A percentile compares a stretch with the other conserved stretches of the same genome.
Conservation (phyloP, 805 yeast genomes). For the Wickerhamomyces mucosus region DNA sequence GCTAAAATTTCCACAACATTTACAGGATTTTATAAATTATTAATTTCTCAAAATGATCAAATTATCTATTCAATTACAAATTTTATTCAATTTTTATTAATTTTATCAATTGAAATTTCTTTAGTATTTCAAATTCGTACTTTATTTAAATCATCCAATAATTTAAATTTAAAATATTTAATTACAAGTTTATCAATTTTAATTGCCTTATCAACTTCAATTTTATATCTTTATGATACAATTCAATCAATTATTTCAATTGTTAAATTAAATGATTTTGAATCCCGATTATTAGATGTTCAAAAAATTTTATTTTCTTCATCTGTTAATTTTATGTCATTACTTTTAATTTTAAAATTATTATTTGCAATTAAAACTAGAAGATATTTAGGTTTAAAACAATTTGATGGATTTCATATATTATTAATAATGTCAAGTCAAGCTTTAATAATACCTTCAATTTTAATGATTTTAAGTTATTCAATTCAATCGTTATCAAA, state of each 20-base stretch:
- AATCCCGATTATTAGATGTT: slow-evolving; percentile 36
- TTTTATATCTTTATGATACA: slow-evolving; percentile 47
- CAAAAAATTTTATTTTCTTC: slow-evolving; percentile 58
- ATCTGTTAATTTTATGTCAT: slow-evolving; percentile 54
- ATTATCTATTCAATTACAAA: slow-evolving; percentile 52
- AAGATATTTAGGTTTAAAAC: slow-evolving; percentile 67
- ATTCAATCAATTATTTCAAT: slow-evolving; percentile 31
- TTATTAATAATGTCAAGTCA: slow-evolving; percentile 75
- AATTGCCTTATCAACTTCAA: slow-evolving; percentile 46
- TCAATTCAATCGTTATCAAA: slow-evolving; percentile 24
- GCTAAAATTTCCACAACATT: slow-evolving; percentile 37
- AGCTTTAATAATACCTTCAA: slow-evolving; percentile 71
- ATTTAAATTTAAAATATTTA: slow-evolving; percentile 27
- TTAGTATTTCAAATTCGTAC: slow-evolving; percentile 63
- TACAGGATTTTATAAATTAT: slow-evolving; percentile 34
- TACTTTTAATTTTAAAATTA: slow-evolving; percentile 56
- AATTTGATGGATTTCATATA: slow-evolving; percentile 76
- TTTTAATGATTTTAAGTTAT: slow-evolving; percentile 50
- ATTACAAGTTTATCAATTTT: slow-evolving; percentile 29
- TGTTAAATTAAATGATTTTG: slow-evolving; percentile 12
- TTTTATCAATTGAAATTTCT: slow-evolving; percentile 53
- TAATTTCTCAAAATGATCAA: slow-evolving; percentile 27
- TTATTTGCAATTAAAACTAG: slow-evolving; percentile 62
- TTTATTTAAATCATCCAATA: slow-evolving; percentile 56
- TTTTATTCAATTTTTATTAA: slow-evolving; percentile 48